A percentile compares a stretch with the other conserved stretches of the same genome.
These are phyloP conservation scores for Trichophyton verrucosum DNA, from an alignment of 2,329 filamentous ascomycete genomes.

Conservation along the genomic window DNA sequence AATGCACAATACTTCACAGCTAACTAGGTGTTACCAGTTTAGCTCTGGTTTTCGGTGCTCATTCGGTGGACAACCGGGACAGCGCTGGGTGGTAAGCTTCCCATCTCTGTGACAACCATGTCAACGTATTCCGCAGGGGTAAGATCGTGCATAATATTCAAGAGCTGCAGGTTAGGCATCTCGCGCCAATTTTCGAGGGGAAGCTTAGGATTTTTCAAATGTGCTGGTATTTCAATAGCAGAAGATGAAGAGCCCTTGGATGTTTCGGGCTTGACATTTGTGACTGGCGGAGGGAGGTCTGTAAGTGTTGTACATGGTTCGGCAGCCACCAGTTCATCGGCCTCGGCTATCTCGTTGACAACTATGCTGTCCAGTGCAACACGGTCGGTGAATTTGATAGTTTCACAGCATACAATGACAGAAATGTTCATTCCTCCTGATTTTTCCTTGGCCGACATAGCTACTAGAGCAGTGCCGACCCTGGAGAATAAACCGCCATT, in stretches of 20 bases:
- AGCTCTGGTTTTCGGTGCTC: conserved; percentile 28
- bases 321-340: conserved; percentile 48
- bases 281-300: conserved; percentile 14
- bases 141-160: conserved; percentile 80
- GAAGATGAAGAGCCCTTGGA: conserved; percentile 4
- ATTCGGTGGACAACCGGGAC: conserved; percentile 62
- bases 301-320: conserved; percentile 11
- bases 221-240: conserved; percentile 8
- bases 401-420: conserved; percentile 84
- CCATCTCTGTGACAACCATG: conserved; percentile 83
- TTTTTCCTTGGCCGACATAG: conserved; percentile 61
- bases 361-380: conserved; percentile 87
- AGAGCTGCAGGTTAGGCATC: conserved; percentile 47
- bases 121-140: conserved; percentile 78
- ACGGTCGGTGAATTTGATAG: conserved; percentile 84
- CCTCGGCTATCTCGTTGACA: conserved; percentile 77
- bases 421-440: conserved; percentile 50
- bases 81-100: conserved; percentile 71
- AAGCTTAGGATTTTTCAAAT: conserved; percentile 17
- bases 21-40: not conserved
- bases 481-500: conserved; percentile 85
- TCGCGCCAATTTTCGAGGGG: conserved; percentile 45
- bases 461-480: conserved; percentile 74
- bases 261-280: conserved; percentile 22
- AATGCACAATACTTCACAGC: not conserved